These are phyloP conservation scores for Ophiostoma sp. DNA, from an alignment of 2,329 filamentous ascomycete genomes.

Conservation along the genomic window DNA sequence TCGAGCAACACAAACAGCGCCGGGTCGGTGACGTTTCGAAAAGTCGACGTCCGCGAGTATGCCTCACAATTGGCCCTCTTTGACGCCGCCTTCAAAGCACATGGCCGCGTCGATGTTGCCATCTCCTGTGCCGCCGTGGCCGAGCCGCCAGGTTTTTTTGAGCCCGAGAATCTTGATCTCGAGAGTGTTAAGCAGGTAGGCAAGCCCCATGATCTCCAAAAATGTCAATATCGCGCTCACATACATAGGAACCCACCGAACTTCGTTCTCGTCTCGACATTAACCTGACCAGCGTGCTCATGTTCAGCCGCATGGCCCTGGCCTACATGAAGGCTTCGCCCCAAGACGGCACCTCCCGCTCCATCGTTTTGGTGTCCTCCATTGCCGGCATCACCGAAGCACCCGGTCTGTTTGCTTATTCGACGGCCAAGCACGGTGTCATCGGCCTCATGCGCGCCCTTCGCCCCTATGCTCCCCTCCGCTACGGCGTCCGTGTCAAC, in stretches of 20 bases:
- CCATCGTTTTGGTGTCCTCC: constrained; percentile 38
- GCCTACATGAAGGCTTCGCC: constrained; percentile 47
- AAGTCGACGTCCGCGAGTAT: constrained; percentile 48
- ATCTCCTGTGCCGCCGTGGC: constrained; percentile 48
- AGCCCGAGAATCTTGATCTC: constrained; percentile 43
- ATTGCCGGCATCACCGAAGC: constrained; percentile 52
- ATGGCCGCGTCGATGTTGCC: constrained; percentile 50
- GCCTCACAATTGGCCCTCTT: constrained; percentile 48
- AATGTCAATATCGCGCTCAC: too few relatives aligned
- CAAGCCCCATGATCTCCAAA: too few relatives aligned
- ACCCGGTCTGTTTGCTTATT: constrained; percentile 50
- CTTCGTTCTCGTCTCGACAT: constrained; percentile 45
- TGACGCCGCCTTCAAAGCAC: constrained; percentile 44
- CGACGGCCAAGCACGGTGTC: constrained; percentile 50
- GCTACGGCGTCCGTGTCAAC: constrained; percentile 44
- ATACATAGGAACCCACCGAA: constrained; percentile 34
- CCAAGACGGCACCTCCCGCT: constrained; percentile 28
- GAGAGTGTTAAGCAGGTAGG: constrained; percentile 38
- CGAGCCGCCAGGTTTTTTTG: constrained; percentile 48
- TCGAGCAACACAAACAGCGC: not conserved
- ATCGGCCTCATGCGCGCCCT: constrained; percentile 51
- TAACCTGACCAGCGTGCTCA: constrained; percentile 49
- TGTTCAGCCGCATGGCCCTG: constrained; percentile 50
- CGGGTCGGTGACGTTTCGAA: constrained; percentile 38
- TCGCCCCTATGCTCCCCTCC: constrained; percentile 37